Percentiles rank a stretch among this genome's conserved stretches.
Evolutionary conservation across 306 rosid species (phyloP).

Genomic region (Gillenia trifoliata): DNA sequence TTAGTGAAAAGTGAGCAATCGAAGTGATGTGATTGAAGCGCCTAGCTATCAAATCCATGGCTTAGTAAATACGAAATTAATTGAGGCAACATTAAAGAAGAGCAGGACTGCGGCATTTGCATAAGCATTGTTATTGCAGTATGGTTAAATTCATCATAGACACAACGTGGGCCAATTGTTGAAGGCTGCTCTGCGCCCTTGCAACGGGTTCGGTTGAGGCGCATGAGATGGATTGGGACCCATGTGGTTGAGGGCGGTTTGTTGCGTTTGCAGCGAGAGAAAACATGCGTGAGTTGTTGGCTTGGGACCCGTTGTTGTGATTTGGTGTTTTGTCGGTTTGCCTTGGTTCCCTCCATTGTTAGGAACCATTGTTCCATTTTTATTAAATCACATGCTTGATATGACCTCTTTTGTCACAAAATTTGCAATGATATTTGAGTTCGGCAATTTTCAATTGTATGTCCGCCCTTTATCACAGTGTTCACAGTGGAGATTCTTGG

Average conservation of each 20-base stretch:
- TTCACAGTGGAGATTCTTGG: constrained; percentile 14
- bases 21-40: too few relatives aligned
- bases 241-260: not conserved
- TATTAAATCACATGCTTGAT: constrained; percentile 18
- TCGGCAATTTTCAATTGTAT: constrained; percentile 21
- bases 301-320: too few relatives aligned
- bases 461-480: constrained; percentile 16
- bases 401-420: constrained; percentile 17
- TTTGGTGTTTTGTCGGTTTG: too few relatives aligned
- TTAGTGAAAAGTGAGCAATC: too few relatives aligned
- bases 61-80: too few relatives aligned
- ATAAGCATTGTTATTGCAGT: not conserved
- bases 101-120: too few relatives aligned
- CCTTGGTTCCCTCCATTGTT: not conserved
- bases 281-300: too few relatives aligned
- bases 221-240: not conserved
- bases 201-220: not conserved
- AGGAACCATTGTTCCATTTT: too few relatives aligned
- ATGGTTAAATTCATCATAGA: not conserved
- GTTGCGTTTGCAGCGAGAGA: too few relatives aligned
- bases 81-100: too few relatives aligned
- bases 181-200: not conserved
- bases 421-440: constrained; percentile 19
- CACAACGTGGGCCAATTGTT: not conserved
- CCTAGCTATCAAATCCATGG: too few relatives aligned